phyloP scores from a whole-genome alignment of 2,329 filamentous ascomycete species.

The Fusarium metavorans region DNA sequence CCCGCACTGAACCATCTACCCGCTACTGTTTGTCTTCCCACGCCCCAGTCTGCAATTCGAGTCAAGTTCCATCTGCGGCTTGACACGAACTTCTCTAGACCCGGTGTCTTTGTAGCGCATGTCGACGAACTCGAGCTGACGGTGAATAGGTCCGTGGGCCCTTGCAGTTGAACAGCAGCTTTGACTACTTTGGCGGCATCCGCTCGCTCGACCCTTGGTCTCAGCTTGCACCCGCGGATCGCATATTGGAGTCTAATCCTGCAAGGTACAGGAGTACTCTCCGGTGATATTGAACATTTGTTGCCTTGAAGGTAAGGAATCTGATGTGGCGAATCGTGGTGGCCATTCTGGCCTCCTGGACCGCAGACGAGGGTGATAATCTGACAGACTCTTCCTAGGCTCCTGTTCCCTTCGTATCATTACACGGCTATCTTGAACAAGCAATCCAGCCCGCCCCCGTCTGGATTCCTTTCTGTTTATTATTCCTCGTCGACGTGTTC shows the following conservation, averaged over 20 bases:
- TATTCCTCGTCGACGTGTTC: constrained; percentile 23
- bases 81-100: constrained; percentile 17
- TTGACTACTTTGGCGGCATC: constrained; percentile 24
- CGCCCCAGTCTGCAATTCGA: constrained; percentile 16
- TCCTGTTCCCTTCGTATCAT: constrained; percentile 1
- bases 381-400: constrained; percentile 30
- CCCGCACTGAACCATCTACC: constrained; percentile 38
- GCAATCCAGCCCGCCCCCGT: constrained; percentile 26
- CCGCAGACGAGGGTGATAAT: constrained; percentile 2
- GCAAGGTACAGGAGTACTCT: constrained; percentile 29
- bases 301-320: constrained; percentile 12
- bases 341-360: background rate
- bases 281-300: constrained; percentile 1
- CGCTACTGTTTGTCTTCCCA: constrained; percentile 39
- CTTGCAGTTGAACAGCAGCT: constrained; percentile 32
- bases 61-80: constrained; percentile 20
- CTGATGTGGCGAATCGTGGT: constrained; percentile 18
- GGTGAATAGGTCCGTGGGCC: constrained; percentile 34
- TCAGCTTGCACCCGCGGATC: constrained; percentile 34
- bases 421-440: constrained; percentile 35
- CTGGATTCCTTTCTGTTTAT: constrained; percentile 39
- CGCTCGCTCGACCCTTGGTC: constrained; percentile 31
- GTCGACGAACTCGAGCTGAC: constrained; percentile 34
- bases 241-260: constrained; percentile 18
- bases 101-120: constrained; percentile 20